These are phyloP conservation scores for Aspergillus viridinutans DNA, from an alignment of 2,329 filamentous ascomycete species.

Conservation along the genomic window DNA sequence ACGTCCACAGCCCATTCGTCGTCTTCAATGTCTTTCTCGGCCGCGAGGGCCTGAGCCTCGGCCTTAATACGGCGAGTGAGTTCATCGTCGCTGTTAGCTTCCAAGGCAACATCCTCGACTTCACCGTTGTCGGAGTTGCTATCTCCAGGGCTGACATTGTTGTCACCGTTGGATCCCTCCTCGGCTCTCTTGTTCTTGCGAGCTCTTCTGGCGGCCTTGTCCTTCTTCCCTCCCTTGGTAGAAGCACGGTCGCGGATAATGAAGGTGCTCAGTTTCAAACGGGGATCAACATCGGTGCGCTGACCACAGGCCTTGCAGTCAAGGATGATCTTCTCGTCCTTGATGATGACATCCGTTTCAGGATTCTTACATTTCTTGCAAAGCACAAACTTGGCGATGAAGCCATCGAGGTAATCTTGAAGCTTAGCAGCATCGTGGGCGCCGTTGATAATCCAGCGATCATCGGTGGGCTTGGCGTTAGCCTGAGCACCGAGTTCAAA, in stretches of 20 bases:
- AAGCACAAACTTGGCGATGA: conserved; percentile 97
- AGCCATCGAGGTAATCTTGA: conserved; percentile 96
- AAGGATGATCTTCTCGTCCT: conserved; percentile 84
- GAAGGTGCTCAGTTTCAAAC: conserved; percentile 93
- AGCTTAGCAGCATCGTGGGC: conserved; percentile 93
- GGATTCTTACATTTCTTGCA: conserved; percentile 99
- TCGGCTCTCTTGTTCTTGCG: conserved; percentile 67
- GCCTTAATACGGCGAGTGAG: conserved; percentile 71
- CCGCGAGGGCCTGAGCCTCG: conserved; percentile 68
- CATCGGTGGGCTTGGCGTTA: conserved; percentile 93
- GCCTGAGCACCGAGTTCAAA: conserved; percentile 98
- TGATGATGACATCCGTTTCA: conserved; percentile 93
- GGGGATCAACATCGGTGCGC: conserved; percentile 83
- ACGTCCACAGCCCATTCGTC: conserved; percentile 96
- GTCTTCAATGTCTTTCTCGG: conserved; percentile 67
- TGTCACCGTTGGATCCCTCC: conserved; percentile 53
- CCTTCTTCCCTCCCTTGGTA: conserved; percentile 88
- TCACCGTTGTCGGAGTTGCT: conserved; percentile 60
- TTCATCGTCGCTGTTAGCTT: conserved; percentile 85
- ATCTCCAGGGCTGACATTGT: conserved; percentile 61
- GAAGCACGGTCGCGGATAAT: conserved; percentile 87
- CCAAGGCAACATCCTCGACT: conserved; percentile 60
- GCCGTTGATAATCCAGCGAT: conserved; percentile 99
- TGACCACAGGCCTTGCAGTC: conserved; percentile 99
- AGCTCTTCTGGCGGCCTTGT: conserved; percentile 92